Evolutionary conservation across 768 basidiomycete genomes (phyloP), one percentile per base, ranked within the genome.

Genomic region (Peribolospora baueri): DNA sequence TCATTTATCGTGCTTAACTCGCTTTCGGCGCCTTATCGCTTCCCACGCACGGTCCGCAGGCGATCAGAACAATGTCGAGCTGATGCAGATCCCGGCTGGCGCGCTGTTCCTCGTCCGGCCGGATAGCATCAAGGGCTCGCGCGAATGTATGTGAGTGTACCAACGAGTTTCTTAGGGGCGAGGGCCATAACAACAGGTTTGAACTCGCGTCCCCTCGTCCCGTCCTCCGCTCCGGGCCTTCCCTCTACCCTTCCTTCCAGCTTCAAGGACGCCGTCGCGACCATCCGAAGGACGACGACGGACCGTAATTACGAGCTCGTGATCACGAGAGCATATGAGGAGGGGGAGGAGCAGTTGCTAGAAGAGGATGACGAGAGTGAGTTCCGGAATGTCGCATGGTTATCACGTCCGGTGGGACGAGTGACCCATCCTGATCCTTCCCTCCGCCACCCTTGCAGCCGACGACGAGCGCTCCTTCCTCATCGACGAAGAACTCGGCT

Each of bases 251-350:
- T 48, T 40, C 48, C 7, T 1, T 37, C 2, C 64, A 97, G 91
- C 64, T 97, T 84, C 68, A 87, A 85, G 60, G 88, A 93, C 61
- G 90, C 90, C 5, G 88, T 93, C 72, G 81, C 82, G 7, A 87
- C 90, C 36, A 81, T 98, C 65, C 78, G 93, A 55, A 78, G 88
- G 56, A 71, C 72, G 7, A 67, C 68, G 76, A 60, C 84, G 78
- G 73, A 79, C 77, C 68, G 84, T 81, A 65, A 70, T 54, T 73
- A 69, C 65, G 84, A 95, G 66, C 75, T 98, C 7, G 90, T 93
- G 7, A 79, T 95, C 54, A 93, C 88, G n/a, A 74, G 90, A 57
- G 88, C 93, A 1, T 97, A 84, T 64, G 87, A 97, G 61, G 91
- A 97, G 59, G 93, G 87, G 3, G 90, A 97, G 65, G 87, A 91